phyloP scores from a whole-genome alignment of 2,329 filamentous ascomycete genomes.

The Teratosphaeria nubilosa region DNA sequence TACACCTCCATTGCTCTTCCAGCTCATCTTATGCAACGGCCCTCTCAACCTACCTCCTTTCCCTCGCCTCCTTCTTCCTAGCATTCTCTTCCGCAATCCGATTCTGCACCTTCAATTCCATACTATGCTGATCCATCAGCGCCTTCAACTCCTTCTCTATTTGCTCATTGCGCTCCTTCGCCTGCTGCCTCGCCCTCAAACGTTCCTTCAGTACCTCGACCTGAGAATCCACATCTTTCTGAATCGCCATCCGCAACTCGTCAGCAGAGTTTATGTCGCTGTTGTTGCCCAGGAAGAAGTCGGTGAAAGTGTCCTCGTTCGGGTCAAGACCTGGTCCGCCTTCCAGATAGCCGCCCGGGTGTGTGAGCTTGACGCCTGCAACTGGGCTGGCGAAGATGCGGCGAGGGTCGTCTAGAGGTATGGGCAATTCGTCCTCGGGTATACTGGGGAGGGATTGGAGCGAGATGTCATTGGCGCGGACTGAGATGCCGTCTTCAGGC shows the following conservation, averaged over 20 bases:
- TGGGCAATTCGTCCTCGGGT: constrained; percentile 28
- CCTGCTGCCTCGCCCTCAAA: constrained; percentile 26
- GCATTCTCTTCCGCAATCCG: constrained; percentile 30
- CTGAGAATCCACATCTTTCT: constrained; percentile 20
- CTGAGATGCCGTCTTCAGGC: constrained; percentile 16
- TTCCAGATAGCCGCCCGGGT: constrained; percentile 37
- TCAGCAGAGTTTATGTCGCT: constrained; percentile 22
- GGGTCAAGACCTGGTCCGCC: constrained; percentile 36
- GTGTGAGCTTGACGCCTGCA: constrained; percentile 36
- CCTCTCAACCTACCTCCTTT: constrained; percentile 18
- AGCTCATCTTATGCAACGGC: constrained; percentile 4
- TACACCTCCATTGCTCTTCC: not conserved
- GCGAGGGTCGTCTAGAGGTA: constrained; percentile 33
- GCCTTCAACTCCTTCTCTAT: constrained; percentile 35
- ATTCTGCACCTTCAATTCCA: constrained; percentile 36
- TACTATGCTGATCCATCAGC: constrained; percentile 33
- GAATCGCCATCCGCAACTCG: constrained; percentile 26
- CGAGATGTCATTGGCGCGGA: constrained; percentile 18
- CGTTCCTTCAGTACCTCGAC: constrained; percentile 24
- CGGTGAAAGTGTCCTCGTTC: constrained; percentile 28
- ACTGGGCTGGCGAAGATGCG: constrained; percentile 33
- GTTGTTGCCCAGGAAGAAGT: constrained; percentile 30
- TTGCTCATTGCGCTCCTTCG: constrained; percentile 31
- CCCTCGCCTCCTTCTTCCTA: constrained; percentile 26
- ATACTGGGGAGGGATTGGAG: constrained; percentile 19